These are phyloP conservation scores for Colletotrichum sojae DNA, from an alignment of 2,329 filamentous ascomycete species.

Conservation along the genomic window DNA sequence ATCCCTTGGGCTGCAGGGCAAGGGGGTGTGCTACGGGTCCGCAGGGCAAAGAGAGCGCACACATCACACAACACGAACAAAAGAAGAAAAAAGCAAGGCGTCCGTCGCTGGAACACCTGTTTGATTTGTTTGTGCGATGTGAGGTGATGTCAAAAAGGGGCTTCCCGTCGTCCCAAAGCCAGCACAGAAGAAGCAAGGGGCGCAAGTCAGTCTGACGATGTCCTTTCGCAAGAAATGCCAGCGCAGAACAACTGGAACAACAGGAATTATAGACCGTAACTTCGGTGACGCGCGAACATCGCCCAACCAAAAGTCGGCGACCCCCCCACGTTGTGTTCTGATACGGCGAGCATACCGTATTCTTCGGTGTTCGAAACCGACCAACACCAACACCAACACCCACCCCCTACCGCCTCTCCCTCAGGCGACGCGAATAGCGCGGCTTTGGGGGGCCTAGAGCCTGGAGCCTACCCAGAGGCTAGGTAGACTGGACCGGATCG, in stretches of 20 bases:
- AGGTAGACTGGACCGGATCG: background rate
- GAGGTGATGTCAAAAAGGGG: background rate
- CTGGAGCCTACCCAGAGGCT: background rate
- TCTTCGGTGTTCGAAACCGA: constrained; percentile 7
- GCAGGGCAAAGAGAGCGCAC: too few species aligned
- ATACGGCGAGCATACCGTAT: constrained; percentile 1
- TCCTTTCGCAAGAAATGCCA: constrained; percentile 9
- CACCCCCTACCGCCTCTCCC: background rate
- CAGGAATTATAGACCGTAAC: background rate
- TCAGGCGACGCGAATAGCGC: constrained; percentile 16
- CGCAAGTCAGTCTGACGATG: constrained; percentile 4
- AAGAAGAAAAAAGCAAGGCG: background rate
- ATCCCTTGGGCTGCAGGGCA: constrained; percentile 20
- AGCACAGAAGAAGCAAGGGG: background rate
- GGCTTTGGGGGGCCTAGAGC: background rate
- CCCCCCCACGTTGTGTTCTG: constrained; percentile 6
- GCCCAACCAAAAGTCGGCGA: constrained; percentile 11
- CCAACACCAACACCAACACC: background rate
- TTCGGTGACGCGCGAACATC: background rate
- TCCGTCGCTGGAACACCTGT: too few species aligned
- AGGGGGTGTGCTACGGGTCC: background rate
- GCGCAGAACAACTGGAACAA: background rate
- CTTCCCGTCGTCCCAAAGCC: background rate
- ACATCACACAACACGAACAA: too few species aligned
- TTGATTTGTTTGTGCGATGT: background rate